Base-by-base conservation (phyloP, 352 stramenopile genomes). In the Elongisporangium undulatum region DNA sequence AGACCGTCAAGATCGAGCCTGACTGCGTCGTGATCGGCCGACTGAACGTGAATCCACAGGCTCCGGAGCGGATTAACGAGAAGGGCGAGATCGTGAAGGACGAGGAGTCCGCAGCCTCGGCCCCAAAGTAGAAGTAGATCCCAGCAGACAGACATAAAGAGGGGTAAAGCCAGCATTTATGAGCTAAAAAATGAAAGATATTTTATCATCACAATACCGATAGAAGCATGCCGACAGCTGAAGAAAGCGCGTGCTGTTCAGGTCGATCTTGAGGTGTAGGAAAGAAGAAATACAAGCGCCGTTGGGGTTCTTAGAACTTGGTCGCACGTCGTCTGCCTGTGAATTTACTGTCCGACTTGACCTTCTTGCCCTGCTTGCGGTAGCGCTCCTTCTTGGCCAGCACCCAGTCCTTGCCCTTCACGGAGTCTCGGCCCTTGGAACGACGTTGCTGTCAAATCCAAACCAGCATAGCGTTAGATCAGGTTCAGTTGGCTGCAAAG, bases 261-360 rank as follows among this genome's bases (percentile, higher is more conserved):
- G 34, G 34, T 45, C 34, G 34, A 45, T 45, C 10, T 17, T 45
- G 34, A 45, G 34, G 34, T 17, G 34, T 45, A 12, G 13, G 12
- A 15, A n/a, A 23, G 24, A 9, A n/a, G 19, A 48, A 53, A 16
- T 16, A 54, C 39, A 54, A 22, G 13, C 24, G 22, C 20, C 16
- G 3, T 34, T 16, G 22, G 13, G 19, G 16, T 45, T 53, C 24
- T 80, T 98, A 99, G 72, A 99, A 99, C 68, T 95, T 95, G 56
- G 77, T 86, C 48, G 94, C 93, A 66, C 98, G 88, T 74, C 97
- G 97, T 71, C 98, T 79, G 13, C 93, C 98, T 17, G 97, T 99
- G 75, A 98, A 99, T 71, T 99, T 99, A 59, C 92, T 98, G 83
- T 99, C 97, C 26, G 77, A 75, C 72, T 97, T 96, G 59, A 98